Evolutionary conservation across 176 grass and related monocot genomes (phyloP), one percentile per base, ranked within the genome.

Genomic region (Bolboschoenus planiculmis): DNA sequence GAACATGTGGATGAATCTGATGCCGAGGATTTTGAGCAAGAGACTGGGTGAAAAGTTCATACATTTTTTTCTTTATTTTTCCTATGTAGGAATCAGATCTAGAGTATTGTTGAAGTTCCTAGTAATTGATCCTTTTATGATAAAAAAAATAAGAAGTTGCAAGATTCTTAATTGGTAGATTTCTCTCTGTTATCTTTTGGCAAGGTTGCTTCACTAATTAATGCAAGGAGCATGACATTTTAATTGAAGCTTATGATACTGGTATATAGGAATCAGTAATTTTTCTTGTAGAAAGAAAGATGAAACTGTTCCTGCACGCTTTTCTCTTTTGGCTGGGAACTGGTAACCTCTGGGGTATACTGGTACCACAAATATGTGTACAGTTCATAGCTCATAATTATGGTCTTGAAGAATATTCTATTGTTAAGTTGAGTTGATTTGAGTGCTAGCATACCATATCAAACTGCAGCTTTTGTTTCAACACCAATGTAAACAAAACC

Each of bases 21-120:
- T 53, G 96, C 87, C n/a, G 96, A 95, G 36, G 96, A 95, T 50
- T 99, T 95, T 77, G 93, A 99, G 47, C 91, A 99, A 61, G 93
- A 95, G 75, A 91, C 89, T 54, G 89, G 92, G 73, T 95, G 89
- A 99, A 30, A 13, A 23, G 57, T 79, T 58, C 16, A 31, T 44
- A 55, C 48, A n/a, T n/a, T 53, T 78, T 58, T 13, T 57, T 1
- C 24, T 80, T 57, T 16, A 31, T 10, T 44, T 56, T 33, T 56
- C 11, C 33, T 56, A 14, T 78, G 13, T 56, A 33, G 10, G 27
- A 78, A 54, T 78, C 51, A 26, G 48, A 78, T 54, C 10, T 27
- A 16, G 46, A 7, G 1, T 15, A 18, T 78, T 29, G 21, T 78
- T 1, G 23, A 78, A 54, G 8, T 44, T 43, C 9, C 8, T 71